These are phyloP conservation scores for Oryza meridionalis DNA, from an alignment of 176 grass and related monocot species.

Conservation along the genomic window DNA sequence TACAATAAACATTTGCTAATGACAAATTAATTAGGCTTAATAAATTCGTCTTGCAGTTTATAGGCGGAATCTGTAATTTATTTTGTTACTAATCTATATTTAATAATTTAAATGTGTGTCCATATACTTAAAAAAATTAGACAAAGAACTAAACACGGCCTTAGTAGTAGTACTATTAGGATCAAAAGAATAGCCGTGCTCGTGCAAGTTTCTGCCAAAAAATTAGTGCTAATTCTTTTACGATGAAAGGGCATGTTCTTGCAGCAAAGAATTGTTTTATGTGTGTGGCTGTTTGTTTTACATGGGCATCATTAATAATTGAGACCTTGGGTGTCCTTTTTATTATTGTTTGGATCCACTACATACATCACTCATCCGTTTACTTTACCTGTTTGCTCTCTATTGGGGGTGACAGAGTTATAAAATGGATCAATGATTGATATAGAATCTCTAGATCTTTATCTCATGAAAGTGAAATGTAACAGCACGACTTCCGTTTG, in stretches of 20 bases:
- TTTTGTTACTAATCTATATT: no score
- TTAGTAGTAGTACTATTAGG: background rate
- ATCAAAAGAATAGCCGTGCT: background rate
- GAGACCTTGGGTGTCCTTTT: background rate
- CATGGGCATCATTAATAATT: slow-evolving; percentile 20
- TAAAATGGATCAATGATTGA: slow-evolving; percentile 26
- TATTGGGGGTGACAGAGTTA: background rate
- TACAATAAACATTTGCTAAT: no score
- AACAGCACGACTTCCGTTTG: background rate
- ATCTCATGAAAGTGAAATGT: slow-evolving; percentile 31
- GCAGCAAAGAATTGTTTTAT: background rate
- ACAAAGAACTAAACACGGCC: no score
- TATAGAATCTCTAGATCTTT: background rate
- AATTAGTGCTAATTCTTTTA: background rate
- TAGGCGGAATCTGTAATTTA: no score
- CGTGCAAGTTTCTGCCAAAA: background rate
- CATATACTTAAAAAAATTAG: no score
- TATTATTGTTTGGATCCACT: background rate
- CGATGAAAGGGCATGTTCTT: background rate
- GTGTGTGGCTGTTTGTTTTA: background rate
- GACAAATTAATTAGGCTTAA: no score
- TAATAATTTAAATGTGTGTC: no score
- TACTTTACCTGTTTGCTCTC: background rate
- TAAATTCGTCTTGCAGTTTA: no score
- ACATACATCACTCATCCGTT: background rate